Evolutionary conservation across 2,329 filamentous ascomycete genomes (phyloP), one percentile per base, ranked within the genome.

Genomic region (Biscogniauxia marginata): DNA sequence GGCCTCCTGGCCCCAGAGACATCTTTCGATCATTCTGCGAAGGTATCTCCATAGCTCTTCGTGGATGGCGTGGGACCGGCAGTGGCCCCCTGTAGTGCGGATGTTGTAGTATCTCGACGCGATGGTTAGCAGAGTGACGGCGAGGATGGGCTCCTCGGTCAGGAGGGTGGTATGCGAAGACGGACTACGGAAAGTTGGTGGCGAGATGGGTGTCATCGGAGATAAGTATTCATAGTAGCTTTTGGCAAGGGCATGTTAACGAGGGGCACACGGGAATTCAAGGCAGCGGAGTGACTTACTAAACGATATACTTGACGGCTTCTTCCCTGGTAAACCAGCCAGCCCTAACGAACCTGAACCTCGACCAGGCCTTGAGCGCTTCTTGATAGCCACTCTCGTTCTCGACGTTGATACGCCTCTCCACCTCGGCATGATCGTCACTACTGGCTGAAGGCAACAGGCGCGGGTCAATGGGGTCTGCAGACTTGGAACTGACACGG

Each of bases 251-350:
- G 20, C 16, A 7, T 49, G 46, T 69, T 54, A 54, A 53, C 20
- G 13, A 50, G 53, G 13, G 9, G 30, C 13, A 39, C 30, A 62
- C 53, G 23, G 46, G 25, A n/a, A 8, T 13, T 34, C 22, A n/a
- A 22, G 19, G 9, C 5, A 8, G 7, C 23, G 18, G 46, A 43
- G 16, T 18, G 34, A 75, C 85, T 67, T 81, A 90, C 87, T 98
- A 98, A 70, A 93, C 88, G 61, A 99, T 90, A 69, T 98, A 98
- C 46, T 88, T 87, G 72, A 98, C 93, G 20, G 91, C 93, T 74
- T 99, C 95, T 63, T 90, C 86, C 0, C 93, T 90, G 0, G 92
- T 96, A 71, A 99, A 95, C 93, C 93, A 98, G 8, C 95, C 95
- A 7, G 92, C 92, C 53, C 92, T 87, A n/a, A 98, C 93, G 70